Conservation (phyloP, 2,329 filamentous ascomycete genomes). For the Aspergillus niger region DNA sequence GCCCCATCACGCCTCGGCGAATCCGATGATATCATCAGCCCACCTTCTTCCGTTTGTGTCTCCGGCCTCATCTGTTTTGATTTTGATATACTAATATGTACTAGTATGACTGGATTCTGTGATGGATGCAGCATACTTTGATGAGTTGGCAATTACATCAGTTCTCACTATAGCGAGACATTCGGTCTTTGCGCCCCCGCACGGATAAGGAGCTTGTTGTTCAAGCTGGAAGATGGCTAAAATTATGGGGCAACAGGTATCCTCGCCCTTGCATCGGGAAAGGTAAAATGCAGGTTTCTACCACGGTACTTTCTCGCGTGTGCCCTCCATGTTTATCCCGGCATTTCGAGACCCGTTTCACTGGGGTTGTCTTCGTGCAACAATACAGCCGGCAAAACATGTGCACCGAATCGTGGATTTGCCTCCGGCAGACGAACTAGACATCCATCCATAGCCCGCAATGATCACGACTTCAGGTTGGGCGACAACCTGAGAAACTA, state of each 20-base stretch:
- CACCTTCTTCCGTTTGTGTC: neutral
- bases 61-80: neutral
- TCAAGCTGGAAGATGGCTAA: neutral
- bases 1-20: neutral
- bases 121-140: neutral
- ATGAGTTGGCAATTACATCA: neutral
- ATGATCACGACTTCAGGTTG: no score
- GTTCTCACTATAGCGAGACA: neutral
- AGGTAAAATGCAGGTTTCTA: neutral
- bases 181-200: neutral
- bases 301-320: neutral
- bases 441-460: no score
- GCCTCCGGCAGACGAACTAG: neutral
- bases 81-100: neutral
- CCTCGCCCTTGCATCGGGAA: neutral
- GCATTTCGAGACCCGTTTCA: neutral
- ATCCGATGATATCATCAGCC: conserved; percentile 3
- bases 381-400: neutral
- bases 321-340: neutral
- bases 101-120: neutral
- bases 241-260: neutral
- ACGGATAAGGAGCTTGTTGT: neutral
- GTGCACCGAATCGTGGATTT: neutral
- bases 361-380: neutral
- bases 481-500: no score